phyloP scores from a whole-genome alignment of 225 moss, liverwort and hornwort genomes.

The Anthoceros angustus region DNA sequence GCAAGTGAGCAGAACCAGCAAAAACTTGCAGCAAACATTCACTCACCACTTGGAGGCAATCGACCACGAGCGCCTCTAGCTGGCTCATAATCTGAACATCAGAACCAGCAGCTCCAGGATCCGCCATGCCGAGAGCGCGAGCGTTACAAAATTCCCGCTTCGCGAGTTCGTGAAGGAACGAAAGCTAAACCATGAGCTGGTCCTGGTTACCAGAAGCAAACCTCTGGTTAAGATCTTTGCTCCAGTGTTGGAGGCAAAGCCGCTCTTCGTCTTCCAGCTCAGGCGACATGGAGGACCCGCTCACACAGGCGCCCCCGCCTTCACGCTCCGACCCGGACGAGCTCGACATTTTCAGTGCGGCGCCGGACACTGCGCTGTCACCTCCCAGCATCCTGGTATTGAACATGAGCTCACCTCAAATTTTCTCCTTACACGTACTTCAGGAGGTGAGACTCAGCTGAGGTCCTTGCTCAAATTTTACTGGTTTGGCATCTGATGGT shows the following conservation, averaged over 20 bases:
- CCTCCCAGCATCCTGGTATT: constrained; percentile 45
- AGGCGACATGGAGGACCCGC: constrained; percentile 61
- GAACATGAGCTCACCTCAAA: no score
- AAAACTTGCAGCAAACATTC: background rate
- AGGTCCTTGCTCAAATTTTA: constrained; percentile 14
- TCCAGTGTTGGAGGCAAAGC: no score
- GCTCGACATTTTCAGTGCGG: constrained; percentile 41
- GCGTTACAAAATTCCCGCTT: no score
- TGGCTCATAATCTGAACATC: background rate
- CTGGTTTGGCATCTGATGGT: constrained; percentile 14
- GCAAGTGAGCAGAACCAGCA: no score
- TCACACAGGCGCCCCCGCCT: constrained; percentile 69
- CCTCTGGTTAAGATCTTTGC: no score
- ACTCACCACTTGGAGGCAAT: constrained; percentile 1
- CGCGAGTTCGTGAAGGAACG: no score
- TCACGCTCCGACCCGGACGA: constrained; percentile 90
- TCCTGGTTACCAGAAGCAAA: no score
- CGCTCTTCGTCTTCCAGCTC: no score
- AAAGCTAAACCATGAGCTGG: no score
- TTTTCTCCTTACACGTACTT: no score
- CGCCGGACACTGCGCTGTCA: constrained; percentile 20
- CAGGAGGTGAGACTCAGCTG: constrained; percentile 9
- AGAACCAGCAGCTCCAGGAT: background rate
- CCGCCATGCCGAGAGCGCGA: no score
- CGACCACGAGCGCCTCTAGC: background rate